These are phyloP conservation scores for Truncatella angustata DNA, from an alignment of 2,329 filamentous ascomycete species.

Conservation along the genomic window DNA sequence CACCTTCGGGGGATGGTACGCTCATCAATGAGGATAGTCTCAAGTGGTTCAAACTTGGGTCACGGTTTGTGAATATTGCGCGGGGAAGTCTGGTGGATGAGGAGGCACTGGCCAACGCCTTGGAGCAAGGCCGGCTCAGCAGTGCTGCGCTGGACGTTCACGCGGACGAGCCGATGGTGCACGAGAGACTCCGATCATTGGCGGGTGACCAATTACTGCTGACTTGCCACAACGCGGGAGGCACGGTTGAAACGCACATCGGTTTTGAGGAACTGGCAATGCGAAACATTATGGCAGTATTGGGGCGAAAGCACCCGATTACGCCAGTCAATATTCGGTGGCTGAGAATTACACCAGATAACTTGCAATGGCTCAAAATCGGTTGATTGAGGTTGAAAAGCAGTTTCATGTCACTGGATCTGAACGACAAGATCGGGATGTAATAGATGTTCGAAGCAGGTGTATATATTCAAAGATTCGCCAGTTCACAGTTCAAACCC, in stretches of 20 bases:
- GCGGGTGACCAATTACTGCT: constrained; percentile 49
- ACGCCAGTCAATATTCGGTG: constrained; percentile 63
- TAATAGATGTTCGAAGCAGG: too few relatives aligned
- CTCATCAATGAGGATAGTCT: constrained; percentile 51
- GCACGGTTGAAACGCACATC: constrained; percentile 64
- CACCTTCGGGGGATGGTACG: constrained; percentile 46
- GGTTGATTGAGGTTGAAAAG: too few relatives aligned
- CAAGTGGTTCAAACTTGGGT: constrained; percentile 49
- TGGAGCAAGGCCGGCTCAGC: constrained; percentile 49
- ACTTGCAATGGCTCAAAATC: too few relatives aligned
- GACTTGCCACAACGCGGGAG: constrained; percentile 67
- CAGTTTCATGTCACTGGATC: too few relatives aligned
- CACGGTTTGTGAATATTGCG: constrained; percentile 64
- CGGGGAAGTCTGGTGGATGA: constrained; percentile 65
- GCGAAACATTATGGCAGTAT: constrained; percentile 62
- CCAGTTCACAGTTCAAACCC: too few relatives aligned
- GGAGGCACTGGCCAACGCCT: constrained; percentile 56
- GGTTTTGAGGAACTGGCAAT: constrained; percentile 67
- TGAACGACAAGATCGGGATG: too few relatives aligned
- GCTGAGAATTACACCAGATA: too few relatives aligned
- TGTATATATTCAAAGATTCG: too few relatives aligned
- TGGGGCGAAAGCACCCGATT: constrained; percentile 48
- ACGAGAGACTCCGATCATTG: constrained; percentile 41
- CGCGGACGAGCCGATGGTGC: constrained; percentile 55
- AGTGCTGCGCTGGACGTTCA: constrained; percentile 65